Evolutionary conservation across 2,329 filamentous ascomycete genomes (phyloP).

Genomic region (Pseudogymnoascus sp.): DNA sequence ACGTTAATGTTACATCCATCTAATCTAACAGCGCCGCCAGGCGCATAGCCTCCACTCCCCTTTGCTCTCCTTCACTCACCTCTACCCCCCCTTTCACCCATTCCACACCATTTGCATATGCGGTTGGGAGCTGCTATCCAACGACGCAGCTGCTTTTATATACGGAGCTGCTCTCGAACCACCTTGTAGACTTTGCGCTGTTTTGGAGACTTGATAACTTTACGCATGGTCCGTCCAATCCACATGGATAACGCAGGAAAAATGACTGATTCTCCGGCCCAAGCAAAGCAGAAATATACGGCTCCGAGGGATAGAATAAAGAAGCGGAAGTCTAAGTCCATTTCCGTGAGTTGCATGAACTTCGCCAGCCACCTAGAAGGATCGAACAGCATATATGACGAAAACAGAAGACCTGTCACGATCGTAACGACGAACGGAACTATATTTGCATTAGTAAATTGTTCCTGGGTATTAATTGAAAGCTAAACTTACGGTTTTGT

Average conservation of each 20-base stretch:
- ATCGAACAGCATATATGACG: slow-evolving; percentile 71
- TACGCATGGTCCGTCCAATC: slow-evolving; percentile 54
- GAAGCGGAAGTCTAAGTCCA: slow-evolving; percentile 63
- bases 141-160: slow-evolving; percentile 4
- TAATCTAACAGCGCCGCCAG: not conserved
- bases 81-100: not conserved
- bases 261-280: slow-evolving; percentile 61
- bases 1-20: not conserved
- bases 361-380: slow-evolving; percentile 61
- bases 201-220: slow-evolving; percentile 56
- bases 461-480: slow-evolving; percentile 8
- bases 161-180: slow-evolving; percentile 58
- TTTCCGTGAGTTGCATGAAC: slow-evolving; percentile 78
- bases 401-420: slow-evolving; percentile 55
- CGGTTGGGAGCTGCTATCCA: not conserved
- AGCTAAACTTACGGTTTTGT: slow-evolving; percentile 60
- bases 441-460: slow-evolving; percentile 29
- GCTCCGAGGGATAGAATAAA: slow-evolving; percentile 65
- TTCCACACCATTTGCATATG: not conserved
- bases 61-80: not conserved
- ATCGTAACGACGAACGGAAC: slow-evolving; percentile 82
- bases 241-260: slow-evolving; percentile 61
- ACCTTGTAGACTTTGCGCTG: slow-evolving; percentile 83
- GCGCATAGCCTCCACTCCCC: not conserved
- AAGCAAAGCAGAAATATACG: slow-evolving; percentile 60